Conservation (phyloP, 2,329 filamentous ascomycete genomes). For the Colletotrichum coccodes region DNA sequence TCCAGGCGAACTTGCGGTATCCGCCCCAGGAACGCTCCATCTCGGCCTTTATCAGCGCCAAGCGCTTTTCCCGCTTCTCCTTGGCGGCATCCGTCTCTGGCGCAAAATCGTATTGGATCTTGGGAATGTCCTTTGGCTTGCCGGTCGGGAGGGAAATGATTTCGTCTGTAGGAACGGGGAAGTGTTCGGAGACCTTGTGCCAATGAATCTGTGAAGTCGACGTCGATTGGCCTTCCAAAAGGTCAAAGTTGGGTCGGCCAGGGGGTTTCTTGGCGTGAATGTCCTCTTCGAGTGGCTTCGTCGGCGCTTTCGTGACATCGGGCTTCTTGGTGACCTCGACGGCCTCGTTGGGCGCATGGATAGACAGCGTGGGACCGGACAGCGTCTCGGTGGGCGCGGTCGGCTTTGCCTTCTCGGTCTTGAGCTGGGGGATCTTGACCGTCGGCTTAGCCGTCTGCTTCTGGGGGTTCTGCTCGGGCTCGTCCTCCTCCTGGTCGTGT, state of each 20-base stretch:
- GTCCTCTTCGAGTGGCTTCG: constrained; percentile 14
- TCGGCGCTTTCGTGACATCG: constrained; percentile 21
- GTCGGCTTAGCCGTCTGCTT: constrained; percentile 29
- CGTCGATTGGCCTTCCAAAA: constrained; percentile 29
- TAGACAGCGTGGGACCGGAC: constrained; percentile 12
- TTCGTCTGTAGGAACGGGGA: constrained; percentile 76
- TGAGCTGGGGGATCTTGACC: constrained; percentile 32
- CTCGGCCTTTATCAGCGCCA: constrained; percentile 75
- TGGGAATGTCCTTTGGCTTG: constrained; percentile 75
- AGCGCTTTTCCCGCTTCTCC: constrained; percentile 71
- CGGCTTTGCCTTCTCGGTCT: constrained; percentile 20
- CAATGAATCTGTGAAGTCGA: constrained; percentile 66
- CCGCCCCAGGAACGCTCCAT: constrained; percentile 84
- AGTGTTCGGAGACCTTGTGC: constrained; percentile 79
- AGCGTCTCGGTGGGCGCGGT: constrained; percentile 19
- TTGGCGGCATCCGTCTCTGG: constrained; percentile 70
- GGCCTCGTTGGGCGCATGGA: constrained; percentile 15
- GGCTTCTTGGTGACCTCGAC: constrained; percentile 12
- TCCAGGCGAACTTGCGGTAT: constrained; percentile 83
- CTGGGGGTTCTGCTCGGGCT: constrained; percentile 28
- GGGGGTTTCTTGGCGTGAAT: constrained; percentile 36
- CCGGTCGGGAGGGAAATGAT: constrained; percentile 82
- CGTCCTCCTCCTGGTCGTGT: constrained; percentile 27
- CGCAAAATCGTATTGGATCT: constrained; percentile 80
- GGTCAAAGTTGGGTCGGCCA: constrained; percentile 33